These are phyloP conservation scores for Exophiala sp. DNA, from an alignment of 2,329 filamentous ascomycete genomes.

Conservation along the genomic window DNA sequence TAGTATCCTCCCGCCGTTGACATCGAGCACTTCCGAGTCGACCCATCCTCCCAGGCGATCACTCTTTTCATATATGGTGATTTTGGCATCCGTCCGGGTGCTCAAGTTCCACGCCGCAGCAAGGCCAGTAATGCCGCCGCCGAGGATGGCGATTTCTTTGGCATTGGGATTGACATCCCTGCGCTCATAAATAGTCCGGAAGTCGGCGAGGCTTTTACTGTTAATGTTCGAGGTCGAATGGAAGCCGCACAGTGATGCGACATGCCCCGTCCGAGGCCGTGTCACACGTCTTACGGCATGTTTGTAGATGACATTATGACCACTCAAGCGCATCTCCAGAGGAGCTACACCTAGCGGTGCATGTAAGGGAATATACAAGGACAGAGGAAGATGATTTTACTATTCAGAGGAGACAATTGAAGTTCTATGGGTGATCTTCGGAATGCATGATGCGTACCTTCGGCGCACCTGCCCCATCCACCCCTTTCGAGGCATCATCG, in stretches of 20 bases:
- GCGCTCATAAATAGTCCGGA: background rate
- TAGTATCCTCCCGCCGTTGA: conserved; percentile 61
- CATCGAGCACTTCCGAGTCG: conserved; percentile 60
- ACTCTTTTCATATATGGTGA: conserved; percentile 77
- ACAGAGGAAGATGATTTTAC: background rate
- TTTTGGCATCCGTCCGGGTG: conserved; percentile 60
- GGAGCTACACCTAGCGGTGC: conserved; percentile 18
- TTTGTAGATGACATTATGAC: conserved; percentile 19
- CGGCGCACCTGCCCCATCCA: background rate
- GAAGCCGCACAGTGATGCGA: conserved; percentile 43
- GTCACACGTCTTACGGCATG: conserved; percentile 20
- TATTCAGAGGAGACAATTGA: background rate
- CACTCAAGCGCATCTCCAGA: conserved; percentile 28
- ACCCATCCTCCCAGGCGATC: conserved; percentile 80
- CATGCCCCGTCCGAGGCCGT: conserved; percentile 29
- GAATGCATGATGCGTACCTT: background rate
- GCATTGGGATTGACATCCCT: conserved; percentile 26
- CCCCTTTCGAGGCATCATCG: no score
- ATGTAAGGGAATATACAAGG: background rate
- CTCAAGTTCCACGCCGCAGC: conserved; percentile 73
- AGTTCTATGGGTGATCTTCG: background rate
- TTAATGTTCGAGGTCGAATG: conserved; percentile 67
- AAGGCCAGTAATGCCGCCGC: conserved; percentile 80
- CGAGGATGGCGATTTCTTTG: conserved; percentile 63
- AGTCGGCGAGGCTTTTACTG: conserved; percentile 29